Evolutionary conservation across 1,284 basidiomycete genomes (phyloP), one percentile per base, ranked within the genome.

Genomic region (Somion occarium): DNA sequence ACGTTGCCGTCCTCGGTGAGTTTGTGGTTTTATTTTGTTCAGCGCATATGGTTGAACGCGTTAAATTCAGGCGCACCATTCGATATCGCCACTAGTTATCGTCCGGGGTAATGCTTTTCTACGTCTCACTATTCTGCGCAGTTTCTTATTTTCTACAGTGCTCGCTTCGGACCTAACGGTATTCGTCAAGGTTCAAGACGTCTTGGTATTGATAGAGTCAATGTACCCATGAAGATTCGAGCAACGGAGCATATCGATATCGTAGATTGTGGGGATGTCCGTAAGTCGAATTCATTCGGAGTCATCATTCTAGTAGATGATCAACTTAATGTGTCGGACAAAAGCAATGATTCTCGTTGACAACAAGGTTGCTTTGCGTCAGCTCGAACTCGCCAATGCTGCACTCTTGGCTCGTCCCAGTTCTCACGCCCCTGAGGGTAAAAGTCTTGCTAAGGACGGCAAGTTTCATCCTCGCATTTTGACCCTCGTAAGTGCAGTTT

Each of bases 201-300:
- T 2, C 53, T 67, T 13, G 59, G 60, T n/a, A 52, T 67, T 5
- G 59, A 59, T 18, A 56, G 63, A 46, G 63, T 67, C 53, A 66
- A 69, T 45, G 65, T 69, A 13, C 61, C 62, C 11, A 59, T 62
- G 50, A 64, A 62, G 48, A 54, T 65, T 26, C 59, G 66, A 18
- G 52, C 65, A 5, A 64, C 56, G 41, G 67, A 69, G 49, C 52
- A 61, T 43, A 51, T 68, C 7, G 55, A 64, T 18, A 62, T 68
- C 3, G 65, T 68, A 12, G 69, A 72, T 53, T 72, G 70, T 46
- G 68, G 69, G 13, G 70, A 72, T 52, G 63, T 70, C 46, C 66
- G 65, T 68, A 48, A 52, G 65, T 67, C 19, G 15, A 13, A 7
- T 34, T 34, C 15, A 34, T 7, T 34, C 15, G n/a, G n/a, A n/a